A percentile compares a stretch with the other conserved stretches of the same genome.
Conservation (phyloP, 1,284 basidiomycete genomes). For the Anthracocystis panici-leucophaei region DNA sequence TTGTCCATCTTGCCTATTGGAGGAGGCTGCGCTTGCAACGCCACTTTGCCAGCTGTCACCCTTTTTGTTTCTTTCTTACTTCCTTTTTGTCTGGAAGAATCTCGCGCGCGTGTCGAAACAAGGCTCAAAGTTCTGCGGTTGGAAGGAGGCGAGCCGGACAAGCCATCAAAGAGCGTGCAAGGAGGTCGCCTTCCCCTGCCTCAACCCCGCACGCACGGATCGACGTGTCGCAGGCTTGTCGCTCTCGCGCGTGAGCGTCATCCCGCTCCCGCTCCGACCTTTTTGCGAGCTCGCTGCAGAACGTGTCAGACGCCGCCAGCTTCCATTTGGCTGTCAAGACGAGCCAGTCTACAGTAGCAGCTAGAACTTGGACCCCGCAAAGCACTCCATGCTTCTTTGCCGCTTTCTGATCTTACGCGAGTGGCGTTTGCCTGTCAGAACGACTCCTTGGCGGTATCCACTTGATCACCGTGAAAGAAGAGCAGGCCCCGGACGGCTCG, state of each 20-base stretch:
- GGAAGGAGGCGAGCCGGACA: background rate
- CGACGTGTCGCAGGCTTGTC: slow-evolving; percentile 9
- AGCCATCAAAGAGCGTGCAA: slow-evolving; percentile 1
- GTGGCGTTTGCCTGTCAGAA: background rate
- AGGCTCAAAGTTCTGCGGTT: background rate
- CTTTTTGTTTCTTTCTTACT: too few relatives aligned
- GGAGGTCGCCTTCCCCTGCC: background rate
- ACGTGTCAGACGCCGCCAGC: background rate
- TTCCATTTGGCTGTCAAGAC: slow-evolving; percentile 1
- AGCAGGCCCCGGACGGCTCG: too few relatives aligned
- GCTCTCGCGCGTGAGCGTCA: background rate
- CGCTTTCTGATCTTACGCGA: background rate
- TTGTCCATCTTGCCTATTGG: too few relatives aligned
- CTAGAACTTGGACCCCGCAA: background rate
- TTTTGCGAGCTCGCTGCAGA: background rate
- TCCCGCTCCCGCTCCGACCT: background rate
- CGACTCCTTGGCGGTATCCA: too few relatives aligned
- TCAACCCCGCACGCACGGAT: slow-evolving; percentile 4
- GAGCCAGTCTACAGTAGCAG: background rate
- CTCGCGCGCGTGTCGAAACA: background rate
- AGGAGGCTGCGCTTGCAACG: too few relatives aligned
- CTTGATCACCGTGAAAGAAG: too few relatives aligned
- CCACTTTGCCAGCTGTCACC: too few relatives aligned
- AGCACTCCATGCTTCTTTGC: background rate
- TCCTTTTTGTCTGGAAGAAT: background rate